Base-by-base conservation (phyloP, 306 rosid genomes). In the Dryas alaskensis region DNA sequence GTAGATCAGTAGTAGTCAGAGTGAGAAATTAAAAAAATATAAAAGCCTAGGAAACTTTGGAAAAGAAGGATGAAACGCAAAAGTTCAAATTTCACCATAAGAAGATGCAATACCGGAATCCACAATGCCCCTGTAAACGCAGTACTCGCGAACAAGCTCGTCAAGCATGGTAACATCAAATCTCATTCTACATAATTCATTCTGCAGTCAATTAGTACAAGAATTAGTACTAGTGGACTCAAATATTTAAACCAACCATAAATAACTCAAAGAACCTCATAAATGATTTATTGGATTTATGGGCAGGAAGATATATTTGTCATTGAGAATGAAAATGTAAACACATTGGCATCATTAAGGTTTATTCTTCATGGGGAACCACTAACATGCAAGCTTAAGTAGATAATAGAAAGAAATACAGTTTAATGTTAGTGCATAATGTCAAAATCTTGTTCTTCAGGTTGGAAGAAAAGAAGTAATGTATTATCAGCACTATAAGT, bases 131-230 rank as follows among this genome's bases (percentile, higher is more conserved):
- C 99, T 82, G 72, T 95, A 95, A 81, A 95, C 88, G 79, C 98
- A 92, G 80, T 95, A 92, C 79, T 95, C 99, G 17, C 86, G 92
- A 76, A 95, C 98, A 85, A 95, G 98, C 79, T 95, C 97, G 70
- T 95, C 98, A 81, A 94, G 97, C 75, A 89, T 76, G 27, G 93
- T 83, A 73, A 86, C 86, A 86, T 92, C 98, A 85, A 95, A 79
- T 68, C 79, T 86, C 85, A 89, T 95, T 79, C 96, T 90, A 81
- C 97, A 87, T 76, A 95, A 82, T 74, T 95, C 98, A 80, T 92
- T 95, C 99, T 95, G 96, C 82, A 81, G 86, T n/a, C 65, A 52
- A 69, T 25, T 75, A 17, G 69, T 37, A 54, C 43, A 88, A 72
- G 6, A 73, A 67, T 82, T 11, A 78, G 74, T 16, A 46, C 10